A percentile compares a stretch with the other conserved stretches of the same genome.
These are phyloP conservation scores for Ganoderma boninense DNA, from an alignment of 1,284 basidiomycete genomes.

Conservation along the genomic window DNA sequence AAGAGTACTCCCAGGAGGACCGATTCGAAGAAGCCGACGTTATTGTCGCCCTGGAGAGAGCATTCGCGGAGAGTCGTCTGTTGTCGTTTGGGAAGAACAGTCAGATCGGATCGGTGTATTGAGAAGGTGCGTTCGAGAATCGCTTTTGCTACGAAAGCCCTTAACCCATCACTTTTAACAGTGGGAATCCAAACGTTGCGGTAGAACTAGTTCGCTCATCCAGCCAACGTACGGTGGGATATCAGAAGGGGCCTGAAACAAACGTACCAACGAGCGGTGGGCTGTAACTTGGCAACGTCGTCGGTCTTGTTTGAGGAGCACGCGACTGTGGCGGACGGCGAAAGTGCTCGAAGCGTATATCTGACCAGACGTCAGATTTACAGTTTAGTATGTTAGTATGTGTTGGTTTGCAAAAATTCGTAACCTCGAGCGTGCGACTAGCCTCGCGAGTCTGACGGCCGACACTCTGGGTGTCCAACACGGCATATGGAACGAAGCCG, in stretches of 20 bases:
- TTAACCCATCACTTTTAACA: constrained; percentile 49
- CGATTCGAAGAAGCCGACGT: constrained; percentile 72
- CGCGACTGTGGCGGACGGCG: constrained; percentile 50
- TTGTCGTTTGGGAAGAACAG: constrained; percentile 57
- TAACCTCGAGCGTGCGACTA: constrained; percentile 71
- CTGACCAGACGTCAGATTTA: constrained; percentile 29
- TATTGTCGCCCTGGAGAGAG: constrained; percentile 63
- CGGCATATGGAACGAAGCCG: constrained; percentile 71
- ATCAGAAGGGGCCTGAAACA: not conserved
- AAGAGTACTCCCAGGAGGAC: constrained; percentile 78
- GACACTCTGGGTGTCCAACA: constrained; percentile 65
- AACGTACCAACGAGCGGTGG: constrained; percentile 47
- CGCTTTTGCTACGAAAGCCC: constrained; percentile 70
- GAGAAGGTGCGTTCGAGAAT: constrained; percentile 55
- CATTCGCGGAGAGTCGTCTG: constrained; percentile 55
- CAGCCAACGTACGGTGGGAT: not conserved
- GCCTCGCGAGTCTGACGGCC: constrained; percentile 74
- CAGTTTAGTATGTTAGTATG: not conserved
- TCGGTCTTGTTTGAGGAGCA: constrained; percentile 47
- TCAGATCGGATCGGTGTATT: constrained; percentile 44
- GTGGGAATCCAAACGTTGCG: constrained; percentile 53
- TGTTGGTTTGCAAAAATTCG: too few relatives aligned
- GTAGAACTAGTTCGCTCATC: constrained; percentile 56
- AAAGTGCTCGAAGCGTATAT: constrained; percentile 56
- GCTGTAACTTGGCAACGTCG: constrained; percentile 47